phyloP scores from a whole-genome alignment of 1,284 basidiomycete genomes.

The Ganoderma sinense region DNA sequence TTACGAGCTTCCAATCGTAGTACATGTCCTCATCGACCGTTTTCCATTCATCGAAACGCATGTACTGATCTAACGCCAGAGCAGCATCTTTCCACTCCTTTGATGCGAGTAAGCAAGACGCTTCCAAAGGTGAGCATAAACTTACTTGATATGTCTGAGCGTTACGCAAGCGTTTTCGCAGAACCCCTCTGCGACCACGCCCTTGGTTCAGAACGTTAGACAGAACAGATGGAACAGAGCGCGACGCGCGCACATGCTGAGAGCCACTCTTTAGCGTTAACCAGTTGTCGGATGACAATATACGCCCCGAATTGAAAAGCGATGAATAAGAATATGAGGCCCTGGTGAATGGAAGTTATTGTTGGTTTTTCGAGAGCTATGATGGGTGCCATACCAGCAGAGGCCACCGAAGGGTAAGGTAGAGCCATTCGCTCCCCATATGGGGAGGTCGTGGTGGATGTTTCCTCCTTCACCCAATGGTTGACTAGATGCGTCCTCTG shows the following conservation, averaged over 20 bases:
- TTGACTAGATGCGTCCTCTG: not conserved
- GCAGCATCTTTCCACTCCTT: slow-evolving; percentile 91
- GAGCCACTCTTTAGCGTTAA: slow-evolving; percentile 93
- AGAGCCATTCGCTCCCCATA: slow-evolving; percentile 77
- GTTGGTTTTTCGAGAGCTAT: not conserved
- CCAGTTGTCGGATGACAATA: slow-evolving; percentile 88
- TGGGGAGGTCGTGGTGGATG: slow-evolving; percentile 54
- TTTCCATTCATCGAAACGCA: slow-evolving; percentile 92
- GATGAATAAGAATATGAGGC: slow-evolving; percentile 88
- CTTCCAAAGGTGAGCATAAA: not conserved
- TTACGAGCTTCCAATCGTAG: slow-evolving; percentile 88
- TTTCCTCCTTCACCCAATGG: slow-evolving; percentile 53
- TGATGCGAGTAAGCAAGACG: slow-evolving; percentile 6
- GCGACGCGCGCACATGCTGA: slow-evolving; percentile 74
- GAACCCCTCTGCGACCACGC: slow-evolving; percentile 83
- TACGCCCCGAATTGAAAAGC: slow-evolving; percentile 88
- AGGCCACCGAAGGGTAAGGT: slow-evolving; percentile 88
- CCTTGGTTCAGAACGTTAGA: slow-evolving; percentile 49
- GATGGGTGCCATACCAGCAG: slow-evolving; percentile 68
- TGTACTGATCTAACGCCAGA: slow-evolving; percentile 78
- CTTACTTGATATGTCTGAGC: slow-evolving; percentile 73
- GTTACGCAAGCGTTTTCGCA: slow-evolving; percentile 79
- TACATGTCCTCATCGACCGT: slow-evolving; percentile 84
- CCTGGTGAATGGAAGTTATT: slow-evolving; percentile 46
- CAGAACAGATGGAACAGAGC: not conserved